phyloP scores from a whole-genome alignment of 2,329 filamentous ascomycete genomes.

The Eutypella sp. region DNA sequence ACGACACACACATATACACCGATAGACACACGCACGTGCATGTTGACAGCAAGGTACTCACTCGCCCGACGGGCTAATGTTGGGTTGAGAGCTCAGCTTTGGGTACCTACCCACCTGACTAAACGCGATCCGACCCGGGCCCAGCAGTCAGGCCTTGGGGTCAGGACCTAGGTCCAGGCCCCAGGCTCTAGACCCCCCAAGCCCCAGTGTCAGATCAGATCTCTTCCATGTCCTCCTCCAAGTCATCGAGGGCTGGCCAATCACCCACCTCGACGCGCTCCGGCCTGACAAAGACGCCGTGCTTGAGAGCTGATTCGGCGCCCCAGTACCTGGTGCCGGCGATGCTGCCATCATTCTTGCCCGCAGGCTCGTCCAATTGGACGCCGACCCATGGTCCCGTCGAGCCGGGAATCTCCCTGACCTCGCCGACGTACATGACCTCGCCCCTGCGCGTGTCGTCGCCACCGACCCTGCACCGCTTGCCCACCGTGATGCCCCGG shows the following conservation, averaged over 20 bases:
- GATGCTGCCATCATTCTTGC: conserved; percentile 77
- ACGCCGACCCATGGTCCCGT: conserved; percentile 68
- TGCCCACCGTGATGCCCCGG: conserved; percentile 60
- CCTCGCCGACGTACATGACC: conserved; percentile 67
- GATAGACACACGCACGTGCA: no score
- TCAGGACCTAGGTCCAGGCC: no score
- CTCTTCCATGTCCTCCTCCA: conserved; percentile 75
- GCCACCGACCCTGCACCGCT: conserved; percentile 59
- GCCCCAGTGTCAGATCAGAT: conserved; percentile 49
- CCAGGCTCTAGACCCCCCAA: no score
- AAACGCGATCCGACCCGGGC: no score
- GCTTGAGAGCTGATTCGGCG: conserved; percentile 57
- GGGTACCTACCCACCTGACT: no score
- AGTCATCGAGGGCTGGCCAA: conserved; percentile 64
- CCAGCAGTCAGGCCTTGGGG: no score
- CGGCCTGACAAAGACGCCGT: conserved; percentile 73
- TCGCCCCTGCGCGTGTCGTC: conserved; percentile 66
- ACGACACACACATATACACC: no score
- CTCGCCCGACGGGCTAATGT: no score
- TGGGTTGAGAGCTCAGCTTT: no score
- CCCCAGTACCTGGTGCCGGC: conserved; percentile 66
- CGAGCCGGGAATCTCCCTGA: conserved; percentile 66
- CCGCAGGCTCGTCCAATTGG: conserved; percentile 71
- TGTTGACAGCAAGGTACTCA: no score
- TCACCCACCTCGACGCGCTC: conserved; percentile 75